A percentile compares a stretch with the other conserved stretches of the same genome.
Evolutionary conservation across 2,329 filamentous ascomycete species (phyloP).

Genomic region (Beauveria brongniartii): DNA sequence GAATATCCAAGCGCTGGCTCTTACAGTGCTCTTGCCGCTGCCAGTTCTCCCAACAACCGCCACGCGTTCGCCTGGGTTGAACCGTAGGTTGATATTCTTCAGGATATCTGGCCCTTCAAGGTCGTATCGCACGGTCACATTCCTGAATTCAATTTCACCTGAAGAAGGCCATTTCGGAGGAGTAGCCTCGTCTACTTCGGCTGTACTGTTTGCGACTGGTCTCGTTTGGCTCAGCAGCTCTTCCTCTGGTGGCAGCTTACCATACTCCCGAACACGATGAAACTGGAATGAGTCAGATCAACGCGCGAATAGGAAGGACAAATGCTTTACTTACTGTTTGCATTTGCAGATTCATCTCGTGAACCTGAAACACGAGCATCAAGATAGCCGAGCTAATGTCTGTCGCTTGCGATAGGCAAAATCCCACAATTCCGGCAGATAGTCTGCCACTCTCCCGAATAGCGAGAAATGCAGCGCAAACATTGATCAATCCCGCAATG

Average conservation of each 20-base stretch:
- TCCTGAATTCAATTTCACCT: slow-evolving; percentile 40
- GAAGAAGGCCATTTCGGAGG: slow-evolving; percentile 37
- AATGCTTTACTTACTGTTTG: slow-evolving; percentile 40
- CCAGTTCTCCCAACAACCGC: slow-evolving; percentile 75
- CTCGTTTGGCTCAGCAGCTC: slow-evolving; percentile 33
- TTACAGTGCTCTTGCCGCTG: slow-evolving; percentile 74
- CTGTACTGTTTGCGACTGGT: slow-evolving; percentile 28
- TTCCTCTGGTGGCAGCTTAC: slow-evolving; percentile 33
- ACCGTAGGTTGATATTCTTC: slow-evolving; percentile 40
- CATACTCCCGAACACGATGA: slow-evolving; percentile 41
- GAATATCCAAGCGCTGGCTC: slow-evolving; percentile 14
- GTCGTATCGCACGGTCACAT: slow-evolving; percentile 43
- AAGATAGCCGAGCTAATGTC: slow-evolving; percentile 44
- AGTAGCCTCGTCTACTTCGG: slow-evolving; percentile 29
- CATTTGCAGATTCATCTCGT: slow-evolving; percentile 42
- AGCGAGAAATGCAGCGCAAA: slow-evolving; percentile 44
- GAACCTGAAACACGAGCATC: slow-evolving; percentile 42
- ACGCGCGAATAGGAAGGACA: background rate
- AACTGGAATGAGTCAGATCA: slow-evolving; percentile 27
- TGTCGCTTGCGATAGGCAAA: slow-evolving; percentile 48
- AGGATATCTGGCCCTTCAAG: slow-evolving; percentile 39
- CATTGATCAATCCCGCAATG: slow-evolving; percentile 42
- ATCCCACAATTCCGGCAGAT: slow-evolving; percentile 45
- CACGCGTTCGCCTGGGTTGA: slow-evolving; percentile 62
- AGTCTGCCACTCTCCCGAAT: slow-evolving; percentile 37